Base-by-base conservation (phyloP, 1,284 basidiomycete species). In the Xanthoconium separans region DNA sequence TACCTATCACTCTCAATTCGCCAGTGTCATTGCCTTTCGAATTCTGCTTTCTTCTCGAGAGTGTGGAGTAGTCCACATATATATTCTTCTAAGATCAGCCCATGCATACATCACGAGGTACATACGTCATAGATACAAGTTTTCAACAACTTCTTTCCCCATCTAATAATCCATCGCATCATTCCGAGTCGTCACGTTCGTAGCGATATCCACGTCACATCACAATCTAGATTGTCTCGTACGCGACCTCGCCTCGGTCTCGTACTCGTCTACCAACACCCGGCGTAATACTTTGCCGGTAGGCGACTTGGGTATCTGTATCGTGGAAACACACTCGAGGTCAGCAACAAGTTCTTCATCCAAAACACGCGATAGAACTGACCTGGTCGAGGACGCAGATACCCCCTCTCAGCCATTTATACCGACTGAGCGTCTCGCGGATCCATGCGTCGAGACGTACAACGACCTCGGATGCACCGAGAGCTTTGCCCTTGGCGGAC, bases 331-430 rank as follows among this genome's bases (percentile, higher is more conserved):
- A 10, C 10, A 20, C 15, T 12, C 6, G 6, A 18, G 10, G 24
- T 42, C 30, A 24, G 48, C 9, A 11, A 34, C 44, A n/a, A 20
- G 7, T 18, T 44, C 12, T 5, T 20, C 24, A 5, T 16, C 11
- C 18, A 6, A 13, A 30, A 8, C 7, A 22, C 22, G 30, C 12
- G 6, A 34, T 4, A 9, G 8, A 11, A 68, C 78, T 27, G 36
- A 84, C 86, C 75, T 83, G 75, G 50, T 78, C 67, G 3, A 89
- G 77, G n/a, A 87, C 67, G 58, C 81, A 78, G 22, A 88, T 80
- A 0, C 87, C 87, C 4, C 87, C 87, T 24, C 85, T 72, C 46
- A 89, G 59, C 80, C 85, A 85, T 65, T 89, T 89, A 61, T 84
- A 87, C 61, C 78, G 82, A 70, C 85, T 87, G 56, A 89, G 65